These are phyloP conservation scores for Dalbergia cultrata DNA, from an alignment of 306 rosid genomes.

Conservation along the genomic window DNA sequence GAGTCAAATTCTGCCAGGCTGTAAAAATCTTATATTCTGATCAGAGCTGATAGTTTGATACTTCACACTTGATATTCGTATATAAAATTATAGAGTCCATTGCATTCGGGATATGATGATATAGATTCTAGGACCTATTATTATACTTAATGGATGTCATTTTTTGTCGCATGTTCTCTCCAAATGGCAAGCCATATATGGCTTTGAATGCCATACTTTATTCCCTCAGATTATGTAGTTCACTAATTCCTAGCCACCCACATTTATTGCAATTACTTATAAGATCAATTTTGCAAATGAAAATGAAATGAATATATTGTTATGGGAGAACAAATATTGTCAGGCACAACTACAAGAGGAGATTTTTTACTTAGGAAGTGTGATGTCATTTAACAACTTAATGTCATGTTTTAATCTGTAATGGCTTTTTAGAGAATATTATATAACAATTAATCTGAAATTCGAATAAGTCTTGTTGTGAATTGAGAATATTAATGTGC, in stretches of 20 bases:
- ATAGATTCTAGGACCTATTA: slow-evolving; percentile 30
- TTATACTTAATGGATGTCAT: slow-evolving; percentile 33
- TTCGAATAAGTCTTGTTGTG: too few species aligned
- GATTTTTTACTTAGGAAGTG: neutral
- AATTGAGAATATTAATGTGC: too few species aligned
- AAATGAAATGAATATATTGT: neutral
- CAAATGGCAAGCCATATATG: neutral
- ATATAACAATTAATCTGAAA: neutral
- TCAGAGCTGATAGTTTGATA: slow-evolving; percentile 31
- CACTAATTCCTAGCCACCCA: neutral
- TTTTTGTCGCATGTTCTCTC: slow-evolving; percentile 36
- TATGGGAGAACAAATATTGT: neutral
- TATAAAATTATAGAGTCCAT: slow-evolving; percentile 5
- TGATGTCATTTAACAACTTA: neutral
- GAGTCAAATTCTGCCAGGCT: slow-evolving; percentile 39
- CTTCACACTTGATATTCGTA: slow-evolving; percentile 21
- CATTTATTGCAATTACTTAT: neutral
- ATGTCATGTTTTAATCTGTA: neutral
- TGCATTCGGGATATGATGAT: slow-evolving; percentile 30
- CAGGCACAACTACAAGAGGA: neutral
- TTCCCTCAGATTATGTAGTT: neutral
- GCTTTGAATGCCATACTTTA: neutral
- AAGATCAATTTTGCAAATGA: too few species aligned
- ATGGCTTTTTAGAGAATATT: neutral
- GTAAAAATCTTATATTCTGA: slow-evolving; percentile 40